Percentiles rank a stretch among this genome's conserved stretches.
phyloP scores from a whole-genome alignment of 129 eudicot genomes.

The Centella asiatica region DNA sequence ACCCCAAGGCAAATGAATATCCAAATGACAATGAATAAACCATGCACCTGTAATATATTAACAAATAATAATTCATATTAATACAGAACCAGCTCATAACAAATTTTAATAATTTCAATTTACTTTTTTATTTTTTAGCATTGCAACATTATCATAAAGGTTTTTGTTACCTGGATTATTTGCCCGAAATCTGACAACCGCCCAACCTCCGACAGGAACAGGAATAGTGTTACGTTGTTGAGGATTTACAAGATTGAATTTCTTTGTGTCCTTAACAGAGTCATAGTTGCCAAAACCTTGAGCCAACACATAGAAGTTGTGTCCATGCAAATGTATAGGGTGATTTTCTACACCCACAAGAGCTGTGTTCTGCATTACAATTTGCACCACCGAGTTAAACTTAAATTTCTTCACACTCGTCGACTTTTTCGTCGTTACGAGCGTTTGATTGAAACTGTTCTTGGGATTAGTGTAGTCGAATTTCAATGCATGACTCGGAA shows the following conservation, averaged over 20 bases:
- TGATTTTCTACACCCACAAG: conserved; percentile 52
- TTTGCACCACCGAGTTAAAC: conserved; percentile 53
- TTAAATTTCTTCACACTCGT: conserved; percentile 53
- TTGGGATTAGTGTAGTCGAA: conserved; percentile 46
- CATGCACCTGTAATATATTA: conserved; percentile 78
- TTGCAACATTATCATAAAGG: too few species aligned
- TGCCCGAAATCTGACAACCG: conserved; percentile 65
- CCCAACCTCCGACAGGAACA: conserved; percentile 87
- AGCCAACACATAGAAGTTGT: conserved; percentile 59
- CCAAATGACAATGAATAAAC: conserved; percentile 77
- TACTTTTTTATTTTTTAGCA: too few species aligned
- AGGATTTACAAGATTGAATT: conserved; percentile 51
- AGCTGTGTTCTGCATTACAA: conserved; percentile 68
- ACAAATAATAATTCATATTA: too few species aligned
- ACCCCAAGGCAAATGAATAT: conserved; percentile 77
- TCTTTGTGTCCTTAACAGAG: conserved; percentile 22
- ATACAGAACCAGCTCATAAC: too few species aligned
- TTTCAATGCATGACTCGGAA: conserved; percentile 37
- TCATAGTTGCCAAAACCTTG: conserved; percentile 75
- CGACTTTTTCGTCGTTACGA: conserved; percentile 32
- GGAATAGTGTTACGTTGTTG: conserved; percentile 57
- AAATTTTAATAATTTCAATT: too few species aligned
- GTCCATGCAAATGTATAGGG: conserved; percentile 78
- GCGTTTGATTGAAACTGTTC: conserved; percentile 24
- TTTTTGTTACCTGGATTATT: conserved; percentile 78